Evolutionary conservation across 768 basidiomycete genomes (phyloP).

Genomic region (Rhodotorula paludigena): DNA sequence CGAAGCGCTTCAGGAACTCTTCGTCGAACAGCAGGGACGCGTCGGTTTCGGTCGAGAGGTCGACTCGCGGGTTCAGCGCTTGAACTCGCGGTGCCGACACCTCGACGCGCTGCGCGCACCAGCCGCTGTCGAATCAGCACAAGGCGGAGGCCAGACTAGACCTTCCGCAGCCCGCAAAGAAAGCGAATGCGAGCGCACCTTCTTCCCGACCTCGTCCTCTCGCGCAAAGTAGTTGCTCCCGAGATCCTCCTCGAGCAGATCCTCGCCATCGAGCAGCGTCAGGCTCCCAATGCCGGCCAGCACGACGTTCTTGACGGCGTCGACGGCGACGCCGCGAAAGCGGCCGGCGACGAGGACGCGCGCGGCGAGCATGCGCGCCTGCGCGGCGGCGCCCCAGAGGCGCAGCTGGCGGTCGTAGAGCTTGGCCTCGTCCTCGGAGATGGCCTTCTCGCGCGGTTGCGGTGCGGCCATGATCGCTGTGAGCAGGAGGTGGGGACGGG

Average conservation of each 20-base stretch:
- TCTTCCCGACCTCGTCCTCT: conserved; percentile 84
- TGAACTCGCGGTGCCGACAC: conserved; percentile 79
- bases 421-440: conserved; percentile 41
- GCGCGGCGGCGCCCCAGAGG: conserved; percentile 96
- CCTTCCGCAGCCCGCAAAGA: too few relatives aligned
- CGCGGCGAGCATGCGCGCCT: conserved; percentile 70
- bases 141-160: too few relatives aligned
- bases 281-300: conserved; percentile 90
- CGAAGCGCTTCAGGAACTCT: conserved; percentile 57
- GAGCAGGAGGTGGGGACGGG: not conserved
- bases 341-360: conserved; percentile 61
- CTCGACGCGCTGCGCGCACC: conserved; percentile 63
- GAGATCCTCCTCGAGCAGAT: conserved; percentile 76
- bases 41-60: conserved; percentile 63
- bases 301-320: conserved; percentile 95
- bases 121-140: too few relatives aligned
- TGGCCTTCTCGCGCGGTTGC: conserved; percentile 5
- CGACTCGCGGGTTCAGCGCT: conserved; percentile 85
- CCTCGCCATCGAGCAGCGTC: conserved; percentile 71
- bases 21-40: conserved; percentile 52
- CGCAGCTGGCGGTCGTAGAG: conserved; percentile 87
- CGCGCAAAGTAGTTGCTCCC: conserved; percentile 89
- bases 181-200: conserved; percentile 53
- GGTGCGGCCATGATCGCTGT: not conserved
- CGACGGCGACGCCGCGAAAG: conserved; percentile 57